Base-by-base conservation (phyloP, 371 early-diverging fungal species). In the Ordospora pajunii region DNA sequence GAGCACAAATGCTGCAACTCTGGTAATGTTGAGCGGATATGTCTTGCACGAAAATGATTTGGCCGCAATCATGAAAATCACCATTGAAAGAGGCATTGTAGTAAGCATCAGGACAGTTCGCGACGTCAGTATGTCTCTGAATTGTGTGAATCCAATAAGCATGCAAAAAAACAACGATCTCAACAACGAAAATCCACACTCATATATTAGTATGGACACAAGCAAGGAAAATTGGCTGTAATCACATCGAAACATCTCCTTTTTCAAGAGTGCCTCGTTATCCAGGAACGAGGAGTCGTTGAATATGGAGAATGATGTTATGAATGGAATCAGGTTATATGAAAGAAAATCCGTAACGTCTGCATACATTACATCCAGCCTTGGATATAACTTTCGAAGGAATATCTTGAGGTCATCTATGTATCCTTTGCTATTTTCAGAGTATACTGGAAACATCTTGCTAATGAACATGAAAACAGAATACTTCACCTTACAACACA, bases 1-100 rank as follows among this genome's bases (percentile, higher is more conserved):
- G 40, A 58, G 58, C 17, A 58, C 25, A 37, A 58, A 58, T 58
- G 58, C 58, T n/a, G 58, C 58, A 14, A 58, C 58, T 37, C 58
- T 58, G 32, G 27, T 37, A 5, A 58, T 58, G 17, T 58, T 58
- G 7, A 58, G 6, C 40, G 58, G 32, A 17, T 58, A 58, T 14
- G 12, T 25, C 8, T 17, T 3, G 14, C 2, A 25, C 0, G 58
- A 58, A 58, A 58, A 58, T 5, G 58, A 14, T 40, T 58, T 58
- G 8, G 32, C 37, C 25, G 40, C 40, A 37, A 40, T 58, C 58
- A 58, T 58, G 25, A 58, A 58, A 19, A 58, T n/a, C 17, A 58
- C 58, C 58, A 58, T 58, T 7, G 37, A 27, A 37, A 58, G 58
- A 58, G 58, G 58, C 19, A 40, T 58, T 14, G 40, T 2, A 5